A percentile compares a stretch with the other conserved stretches of the same genome.
Evolutionary conservation across 2,329 filamentous ascomycete genomes (phyloP).

Genomic region (Plectosphaerella sp.): DNA sequence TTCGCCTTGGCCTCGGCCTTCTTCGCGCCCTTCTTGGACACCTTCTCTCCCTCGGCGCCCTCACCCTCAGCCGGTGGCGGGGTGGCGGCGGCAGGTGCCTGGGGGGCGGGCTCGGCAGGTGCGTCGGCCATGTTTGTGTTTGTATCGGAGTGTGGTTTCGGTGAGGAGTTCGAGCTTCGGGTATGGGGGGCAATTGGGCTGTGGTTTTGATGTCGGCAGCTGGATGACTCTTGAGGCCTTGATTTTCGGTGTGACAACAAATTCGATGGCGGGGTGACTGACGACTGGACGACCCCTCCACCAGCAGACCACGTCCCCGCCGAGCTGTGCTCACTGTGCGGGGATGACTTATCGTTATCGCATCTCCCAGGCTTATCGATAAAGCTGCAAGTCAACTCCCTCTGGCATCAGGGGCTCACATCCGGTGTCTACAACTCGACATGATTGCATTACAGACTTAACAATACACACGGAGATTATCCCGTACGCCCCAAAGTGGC

Average conservation of each 20-base stretch:
- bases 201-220: background rate
- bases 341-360: background rate
- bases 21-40: slow-evolving; percentile 76
- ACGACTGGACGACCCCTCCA: slow-evolving; percentile 6
- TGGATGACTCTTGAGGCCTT: slow-evolving; percentile 6
- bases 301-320: background rate
- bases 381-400: background rate
- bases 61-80: slow-evolving; percentile 17
- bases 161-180: background rate
- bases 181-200: background rate
- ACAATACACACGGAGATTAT: background rate
- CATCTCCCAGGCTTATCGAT: slow-evolving; percentile 1
- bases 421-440: background rate
- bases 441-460: background rate
- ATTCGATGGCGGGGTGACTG: slow-evolving; percentile 9
- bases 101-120: slow-evolving; percentile 18
- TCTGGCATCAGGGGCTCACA: background rate
- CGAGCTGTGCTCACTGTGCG: background rate
- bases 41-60: slow-evolving; percentile 5
- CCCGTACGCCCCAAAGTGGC: background rate
- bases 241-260: slow-evolving; percentile 6
- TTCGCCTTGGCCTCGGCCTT: slow-evolving; percentile 83
- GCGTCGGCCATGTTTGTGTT: slow-evolving; percentile 29
- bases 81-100: slow-evolving; percentile 15
- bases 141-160: background rate